Evolutionary conservation across 768 basidiomycete genomes (phyloP).

Genomic region (Tylopilus sp.): DNA sequence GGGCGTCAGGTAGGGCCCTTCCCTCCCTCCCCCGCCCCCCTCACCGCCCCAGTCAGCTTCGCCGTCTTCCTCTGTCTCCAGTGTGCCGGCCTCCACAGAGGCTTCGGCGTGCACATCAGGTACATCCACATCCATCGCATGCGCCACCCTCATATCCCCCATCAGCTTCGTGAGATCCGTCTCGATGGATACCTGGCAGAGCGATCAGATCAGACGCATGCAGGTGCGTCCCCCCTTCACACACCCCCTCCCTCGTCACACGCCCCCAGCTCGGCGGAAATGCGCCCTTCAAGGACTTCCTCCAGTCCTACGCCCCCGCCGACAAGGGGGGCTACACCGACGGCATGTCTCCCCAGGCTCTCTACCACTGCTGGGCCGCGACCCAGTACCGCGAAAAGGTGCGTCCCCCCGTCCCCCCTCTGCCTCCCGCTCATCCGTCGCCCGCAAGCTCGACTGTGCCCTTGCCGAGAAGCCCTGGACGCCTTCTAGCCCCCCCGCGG

Average conservation of each 20-base stretch:
- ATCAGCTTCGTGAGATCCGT: constrained; percentile 85
- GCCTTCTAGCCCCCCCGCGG: constrained; percentile 65
- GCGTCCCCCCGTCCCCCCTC: neutral
- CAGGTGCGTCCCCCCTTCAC: constrained; percentile 51
- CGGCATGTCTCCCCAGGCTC: constrained; percentile 61
- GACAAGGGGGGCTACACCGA: constrained; percentile 70
- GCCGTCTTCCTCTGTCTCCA: constrained; percentile 91
- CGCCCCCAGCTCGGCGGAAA: constrained; percentile 79
- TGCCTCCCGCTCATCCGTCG: constrained; percentile 15
- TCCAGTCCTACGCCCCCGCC: constrained; percentile 62
- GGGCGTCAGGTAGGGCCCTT: constrained; percentile 71
- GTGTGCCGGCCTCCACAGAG: constrained; percentile 79
- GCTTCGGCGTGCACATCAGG: constrained; percentile 95
- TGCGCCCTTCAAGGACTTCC: constrained; percentile 73
- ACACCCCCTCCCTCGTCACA: constrained; percentile 4
- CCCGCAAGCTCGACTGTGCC: constrained; percentile 68
- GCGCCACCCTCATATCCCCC: neutral
- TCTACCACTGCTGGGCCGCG: constrained; percentile 92
- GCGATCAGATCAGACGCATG: constrained; percentile 87
- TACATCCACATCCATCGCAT: constrained; percentile 4
- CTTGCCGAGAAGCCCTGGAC: constrained; percentile 78
- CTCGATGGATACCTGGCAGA: constrained; percentile 96
- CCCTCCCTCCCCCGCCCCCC: neutral
- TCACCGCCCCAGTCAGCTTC: constrained; percentile 47
- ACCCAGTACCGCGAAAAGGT: constrained; percentile 95